Conservation (phyloP, 2,329 filamentous ascomycete genomes). For the Colletotrichum orbiculare region DNA sequence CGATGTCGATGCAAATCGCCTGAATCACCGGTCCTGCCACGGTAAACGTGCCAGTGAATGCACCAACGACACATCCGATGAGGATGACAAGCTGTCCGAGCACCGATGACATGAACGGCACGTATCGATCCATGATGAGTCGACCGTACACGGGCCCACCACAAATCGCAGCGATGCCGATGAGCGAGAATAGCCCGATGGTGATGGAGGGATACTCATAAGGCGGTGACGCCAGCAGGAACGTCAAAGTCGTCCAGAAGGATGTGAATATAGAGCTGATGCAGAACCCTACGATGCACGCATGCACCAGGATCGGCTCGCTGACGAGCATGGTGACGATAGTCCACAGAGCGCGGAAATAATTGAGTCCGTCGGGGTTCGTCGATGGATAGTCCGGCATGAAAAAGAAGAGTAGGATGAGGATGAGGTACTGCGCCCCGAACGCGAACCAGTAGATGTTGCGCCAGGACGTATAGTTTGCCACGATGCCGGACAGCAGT, state of each 20-base stretch:
- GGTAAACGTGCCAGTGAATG: conserved; percentile 72
- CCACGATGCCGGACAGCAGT: conserved; percentile 78
- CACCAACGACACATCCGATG: conserved; percentile 73
- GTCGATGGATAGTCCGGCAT: conserved; percentile 86
- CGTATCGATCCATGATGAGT: conserved; percentile 75
- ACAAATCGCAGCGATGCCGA: conserved; percentile 77
- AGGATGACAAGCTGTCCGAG: conserved; percentile 70
- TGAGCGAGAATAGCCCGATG: conserved; percentile 83
- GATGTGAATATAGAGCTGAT: conserved; percentile 62
- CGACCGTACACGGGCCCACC: conserved; percentile 77
- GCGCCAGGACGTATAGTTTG: conserved; percentile 80
- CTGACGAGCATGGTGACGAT: conserved; percentile 73
- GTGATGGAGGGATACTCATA: conserved; percentile 75
- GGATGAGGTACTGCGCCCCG: conserved; percentile 75
- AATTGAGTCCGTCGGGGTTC: conserved; percentile 73
- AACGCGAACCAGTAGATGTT: conserved; percentile 83
- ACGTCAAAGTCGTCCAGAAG: conserved; percentile 77
- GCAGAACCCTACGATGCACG: conserved; percentile 74
- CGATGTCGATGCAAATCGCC: conserved; percentile 76
- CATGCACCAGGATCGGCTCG: conserved; percentile 77
- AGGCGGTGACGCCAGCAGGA: conserved; percentile 76
- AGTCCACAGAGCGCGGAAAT: conserved; percentile 71
- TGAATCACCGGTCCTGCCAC: conserved; percentile 80
- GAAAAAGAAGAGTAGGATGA: conserved; percentile 73
- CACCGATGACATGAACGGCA: conserved; percentile 75